phyloP scores from a whole-genome alignment of 2,329 filamentous ascomycete genomes.

The Aspergillus ustus region DNA sequence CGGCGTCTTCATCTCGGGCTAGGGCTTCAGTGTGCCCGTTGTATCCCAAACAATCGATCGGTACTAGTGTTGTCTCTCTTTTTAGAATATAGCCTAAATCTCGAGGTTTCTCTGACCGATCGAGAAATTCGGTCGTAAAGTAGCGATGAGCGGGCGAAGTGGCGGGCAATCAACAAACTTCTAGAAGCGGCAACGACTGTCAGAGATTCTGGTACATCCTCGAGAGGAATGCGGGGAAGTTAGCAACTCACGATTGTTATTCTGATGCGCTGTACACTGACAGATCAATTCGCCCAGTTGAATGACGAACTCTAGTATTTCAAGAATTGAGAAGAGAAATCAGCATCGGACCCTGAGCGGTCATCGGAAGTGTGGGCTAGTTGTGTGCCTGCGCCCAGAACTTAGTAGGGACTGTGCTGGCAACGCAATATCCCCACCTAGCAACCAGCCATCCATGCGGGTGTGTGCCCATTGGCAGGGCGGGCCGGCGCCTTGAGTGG shows the following conservation, averaged over 20 bases:
- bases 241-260: background rate
- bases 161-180: slow-evolving; percentile 40
- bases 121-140: slow-evolving; percentile 16
- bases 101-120: background rate
- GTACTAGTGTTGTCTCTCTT: background rate
- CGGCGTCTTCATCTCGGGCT: slow-evolving; percentile 38
- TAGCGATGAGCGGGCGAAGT: slow-evolving; percentile 11
- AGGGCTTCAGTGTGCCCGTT: slow-evolving; percentile 21
- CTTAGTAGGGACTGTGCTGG: slow-evolving; percentile 16
- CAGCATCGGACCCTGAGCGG: slow-evolving; percentile 7
- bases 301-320: background rate
- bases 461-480: background rate
- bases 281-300: background rate
- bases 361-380: background rate
- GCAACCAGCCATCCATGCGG: slow-evolving; percentile 32
- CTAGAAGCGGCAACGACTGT: slow-evolving; percentile 31
- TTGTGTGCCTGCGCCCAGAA: slow-evolving; percentile 8
- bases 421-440: slow-evolving; percentile 35
- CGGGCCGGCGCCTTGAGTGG: background rate
- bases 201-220: background rate
- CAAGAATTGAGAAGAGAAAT: background rate
- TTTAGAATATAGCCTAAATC: background rate
- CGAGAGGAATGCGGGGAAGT: background rate
- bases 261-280: background rate
- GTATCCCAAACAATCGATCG: background rate